These are phyloP conservation scores for Fraxinus albicans DNA, from an alignment of 305 asterid genomes.

Conservation along the genomic window DNA sequence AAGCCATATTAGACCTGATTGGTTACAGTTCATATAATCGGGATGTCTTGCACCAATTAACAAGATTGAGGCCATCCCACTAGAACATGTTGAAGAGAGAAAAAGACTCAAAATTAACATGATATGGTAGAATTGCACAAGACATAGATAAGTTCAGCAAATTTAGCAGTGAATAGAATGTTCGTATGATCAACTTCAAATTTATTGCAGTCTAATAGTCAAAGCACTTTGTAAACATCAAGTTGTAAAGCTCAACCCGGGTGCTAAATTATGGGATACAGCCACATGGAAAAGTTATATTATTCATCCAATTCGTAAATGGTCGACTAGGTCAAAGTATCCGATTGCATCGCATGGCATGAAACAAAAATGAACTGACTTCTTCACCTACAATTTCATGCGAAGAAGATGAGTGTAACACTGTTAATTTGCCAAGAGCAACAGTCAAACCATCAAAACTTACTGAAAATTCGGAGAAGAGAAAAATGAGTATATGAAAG, in stretches of 20 bases:
- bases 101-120: neutral
- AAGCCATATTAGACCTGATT: neutral
- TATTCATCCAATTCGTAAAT: neutral
- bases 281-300: neutral
- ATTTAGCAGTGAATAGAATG: neutral
- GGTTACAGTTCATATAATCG: neutral
- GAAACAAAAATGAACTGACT: neutral
- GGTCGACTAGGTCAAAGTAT: neutral
- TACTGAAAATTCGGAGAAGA: neutral
- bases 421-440: neutral
- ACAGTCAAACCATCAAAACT: neutral
- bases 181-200: neutral
- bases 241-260: neutral
- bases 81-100: neutral
- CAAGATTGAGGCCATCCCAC: neutral
- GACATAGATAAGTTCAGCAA: neutral
- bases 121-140: neutral
- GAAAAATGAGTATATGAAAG: neutral
- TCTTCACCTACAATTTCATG: neutral
- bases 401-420: neutral
- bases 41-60: neutral
- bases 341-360: neutral
- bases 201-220: neutral
- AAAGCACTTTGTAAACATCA: neutral
- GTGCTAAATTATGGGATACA: neutral